These are phyloP conservation scores for Mimosa pudica DNA, from an alignment of 306 rosid species.

Conservation along the genomic window DNA sequence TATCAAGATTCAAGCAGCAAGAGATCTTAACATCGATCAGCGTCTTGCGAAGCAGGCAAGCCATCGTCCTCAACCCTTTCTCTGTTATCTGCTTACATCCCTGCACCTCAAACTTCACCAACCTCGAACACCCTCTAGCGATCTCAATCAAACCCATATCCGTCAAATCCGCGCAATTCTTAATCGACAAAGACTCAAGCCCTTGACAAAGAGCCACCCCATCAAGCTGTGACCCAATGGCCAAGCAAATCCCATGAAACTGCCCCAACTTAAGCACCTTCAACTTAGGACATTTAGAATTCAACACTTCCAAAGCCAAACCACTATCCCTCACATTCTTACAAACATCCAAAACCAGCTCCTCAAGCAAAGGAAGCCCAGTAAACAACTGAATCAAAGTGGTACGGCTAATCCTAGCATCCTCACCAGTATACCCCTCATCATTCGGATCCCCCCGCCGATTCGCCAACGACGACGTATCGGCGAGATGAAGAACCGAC, in stretches of 20 bases:
- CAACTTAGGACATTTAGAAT: constrained; percentile 64
- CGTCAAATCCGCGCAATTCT: constrained; percentile 69
- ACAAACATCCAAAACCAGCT: constrained; percentile 79
- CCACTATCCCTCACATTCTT: constrained; percentile 76
- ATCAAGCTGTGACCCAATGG: constrained; percentile 71
- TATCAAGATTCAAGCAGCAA: constrained; percentile 64
- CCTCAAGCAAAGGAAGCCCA: constrained; percentile 72
- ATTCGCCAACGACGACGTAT: constrained; percentile 60
- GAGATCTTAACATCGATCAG: constrained; percentile 70
- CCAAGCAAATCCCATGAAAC: constrained; percentile 80
- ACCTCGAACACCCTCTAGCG: constrained; percentile 74
- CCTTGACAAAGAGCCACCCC: constrained; percentile 82
- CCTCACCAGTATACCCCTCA: constrained; percentile 58
- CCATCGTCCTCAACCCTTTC: constrained; percentile 73
- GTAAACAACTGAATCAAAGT: constrained; percentile 64
- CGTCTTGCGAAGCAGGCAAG: constrained; percentile 57
- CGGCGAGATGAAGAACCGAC: constrained; percentile 67
- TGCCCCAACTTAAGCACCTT: constrained; percentile 72
- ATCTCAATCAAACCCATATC: constrained; percentile 95
- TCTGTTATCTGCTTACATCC: constrained; percentile 77
- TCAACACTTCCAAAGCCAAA: constrained; percentile 68
- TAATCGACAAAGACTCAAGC: constrained; percentile 65
- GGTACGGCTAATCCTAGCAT: constrained; percentile 61
- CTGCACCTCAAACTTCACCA: constrained; percentile 60
- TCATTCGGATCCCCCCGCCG: constrained; percentile 57